Percentiles rank a stretch among this genome's conserved stretches.
These are phyloP conservation scores for Zhuliangozyma parablackwelliae DNA, from an alignment of 1,139 yeast species.

Conservation along the genomic window DNA sequence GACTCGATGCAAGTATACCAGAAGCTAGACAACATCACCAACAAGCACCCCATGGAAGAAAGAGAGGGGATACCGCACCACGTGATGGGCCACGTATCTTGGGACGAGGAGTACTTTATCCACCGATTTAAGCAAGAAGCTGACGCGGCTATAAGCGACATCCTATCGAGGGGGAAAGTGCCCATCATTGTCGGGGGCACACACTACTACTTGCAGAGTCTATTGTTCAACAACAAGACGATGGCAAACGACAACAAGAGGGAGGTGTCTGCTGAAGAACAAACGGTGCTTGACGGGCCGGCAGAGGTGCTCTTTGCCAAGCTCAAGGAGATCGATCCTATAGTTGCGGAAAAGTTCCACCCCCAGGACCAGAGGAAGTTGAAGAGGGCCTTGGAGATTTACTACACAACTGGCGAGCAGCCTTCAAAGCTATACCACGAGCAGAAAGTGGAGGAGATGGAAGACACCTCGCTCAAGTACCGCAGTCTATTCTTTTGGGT, in stretches of 20 bases:
- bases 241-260: slow-evolving; percentile 9
- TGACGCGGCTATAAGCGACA: slow-evolving; percentile 48
- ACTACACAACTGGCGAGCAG: slow-evolving; percentile 56
- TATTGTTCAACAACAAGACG: slow-evolving; percentile 68
- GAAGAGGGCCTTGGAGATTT: slow-evolving; percentile 77
- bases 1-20: slow-evolving; percentile 95
- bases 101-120: slow-evolving; percentile 82
- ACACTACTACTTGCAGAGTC: slow-evolving; percentile 80
- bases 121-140: slow-evolving; percentile 81
- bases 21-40: slow-evolving; percentile 72
- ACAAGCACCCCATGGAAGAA: slow-evolving; percentile 82
- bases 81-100: slow-evolving; percentile 75
- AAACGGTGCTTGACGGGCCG: slow-evolving; percentile 52
- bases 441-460: slow-evolving; percentile 48
- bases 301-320: slow-evolving; percentile 45
- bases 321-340: slow-evolving; percentile 59
- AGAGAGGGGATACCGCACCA: slow-evolving; percentile 76
- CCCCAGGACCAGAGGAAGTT: slow-evolving; percentile 84
- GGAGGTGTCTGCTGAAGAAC: slow-evolving; percentile 38
- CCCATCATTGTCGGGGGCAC: slow-evolving; percentile 97
- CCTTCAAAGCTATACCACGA: slow-evolving; percentile 69
- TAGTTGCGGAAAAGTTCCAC: slow-evolving; percentile 76
- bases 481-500: slow-evolving; percentile 80
- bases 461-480: slow-evolving; percentile 51
- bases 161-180: slow-evolving; percentile 65